phyloP scores from a whole-genome alignment of 1,284 basidiomycete genomes.

The Stereum hirsutum region DNA sequence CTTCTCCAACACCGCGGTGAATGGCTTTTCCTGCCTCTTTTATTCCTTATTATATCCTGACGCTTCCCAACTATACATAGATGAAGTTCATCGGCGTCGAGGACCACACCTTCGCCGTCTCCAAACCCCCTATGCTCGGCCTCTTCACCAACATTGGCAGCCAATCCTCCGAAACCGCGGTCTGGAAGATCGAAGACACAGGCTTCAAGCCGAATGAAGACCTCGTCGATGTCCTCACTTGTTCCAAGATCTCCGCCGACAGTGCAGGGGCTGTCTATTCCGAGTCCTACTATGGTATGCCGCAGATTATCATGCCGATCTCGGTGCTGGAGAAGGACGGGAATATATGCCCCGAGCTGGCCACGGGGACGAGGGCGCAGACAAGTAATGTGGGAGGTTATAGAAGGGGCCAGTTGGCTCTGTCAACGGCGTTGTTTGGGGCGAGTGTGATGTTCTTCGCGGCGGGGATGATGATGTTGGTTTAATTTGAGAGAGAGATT shows the following conservation, averaged over 20 bases:
- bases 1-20: slow-evolving; percentile 46
- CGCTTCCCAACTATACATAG: slow-evolving; percentile 23
- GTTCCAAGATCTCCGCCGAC: slow-evolving; percentile 34
- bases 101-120: slow-evolving; percentile 43
- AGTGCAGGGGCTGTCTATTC: slow-evolving; percentile 34
- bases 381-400: too few relatives aligned
- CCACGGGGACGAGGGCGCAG: slow-evolving; percentile 6
- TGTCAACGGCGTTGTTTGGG: too few relatives aligned
- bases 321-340: slow-evolving; percentile 4
- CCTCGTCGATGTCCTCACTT: slow-evolving; percentile 58
- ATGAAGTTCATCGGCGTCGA: slow-evolving; percentile 35
- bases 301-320: slow-evolving; percentile 24
- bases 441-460: too few relatives aligned
- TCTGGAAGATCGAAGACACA: slow-evolving; percentile 36
- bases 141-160: slow-evolving; percentile 59
- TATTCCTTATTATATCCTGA: neutral
- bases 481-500: too few relatives aligned
- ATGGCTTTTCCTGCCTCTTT: slow-evolving; percentile 11
- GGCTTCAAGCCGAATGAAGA: slow-evolving; percentile 35
- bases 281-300: slow-evolving; percentile 26
- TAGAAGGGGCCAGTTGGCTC: too few relatives aligned
- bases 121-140: slow-evolving; percentile 57
- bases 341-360: slow-evolving; percentile 6
- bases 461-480: too few relatives aligned
- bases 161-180: slow-evolving; percentile 17